These are phyloP conservation scores for Ulota crispa DNA, from an alignment of 225 moss, liverwort and hornwort species.

Conservation along the genomic window DNA sequence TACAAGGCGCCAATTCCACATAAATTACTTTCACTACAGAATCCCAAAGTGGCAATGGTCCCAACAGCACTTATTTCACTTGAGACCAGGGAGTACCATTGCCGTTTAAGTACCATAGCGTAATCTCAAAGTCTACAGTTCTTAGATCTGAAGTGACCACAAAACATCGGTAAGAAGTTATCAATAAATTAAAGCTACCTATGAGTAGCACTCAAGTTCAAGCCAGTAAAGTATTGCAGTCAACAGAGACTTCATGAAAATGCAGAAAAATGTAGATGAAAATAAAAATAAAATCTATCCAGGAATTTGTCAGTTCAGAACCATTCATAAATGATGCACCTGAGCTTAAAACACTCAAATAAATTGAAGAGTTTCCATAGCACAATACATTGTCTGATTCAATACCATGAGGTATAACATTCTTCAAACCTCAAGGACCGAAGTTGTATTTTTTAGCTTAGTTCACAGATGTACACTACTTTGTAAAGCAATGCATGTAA, in stretches of 20 bases:
- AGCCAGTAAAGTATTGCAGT: no score
- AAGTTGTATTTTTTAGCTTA: not conserved
- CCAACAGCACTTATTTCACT: slow-evolving; percentile 12
- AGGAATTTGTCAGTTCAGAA: not conserved
- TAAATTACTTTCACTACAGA: not conserved
- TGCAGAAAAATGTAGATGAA: not conserved
- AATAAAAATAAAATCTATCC: not conserved
- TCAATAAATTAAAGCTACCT: not conserved
- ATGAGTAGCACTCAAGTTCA: not conserved
- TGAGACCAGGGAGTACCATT: not conserved
- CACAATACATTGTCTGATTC: not conserved
- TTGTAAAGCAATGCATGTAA: not conserved
- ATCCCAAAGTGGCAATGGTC: slow-evolving; percentile 13
- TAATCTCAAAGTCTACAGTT: not conserved
- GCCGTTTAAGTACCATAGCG: not conserved
- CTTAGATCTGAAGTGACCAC: not conserved
- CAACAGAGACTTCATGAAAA: not conserved
- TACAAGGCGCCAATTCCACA: not conserved
- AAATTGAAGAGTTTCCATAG: not conserved
- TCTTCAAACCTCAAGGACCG: not conserved
- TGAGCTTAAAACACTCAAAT: not conserved
- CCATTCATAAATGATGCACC: not conserved
- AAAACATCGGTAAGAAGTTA: not conserved
- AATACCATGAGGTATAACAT: not conserved
- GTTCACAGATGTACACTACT: not conserved